Conservation (phyloP, 768 basidiomycete genomes). For the Psilocybe cubensis region DNA sequence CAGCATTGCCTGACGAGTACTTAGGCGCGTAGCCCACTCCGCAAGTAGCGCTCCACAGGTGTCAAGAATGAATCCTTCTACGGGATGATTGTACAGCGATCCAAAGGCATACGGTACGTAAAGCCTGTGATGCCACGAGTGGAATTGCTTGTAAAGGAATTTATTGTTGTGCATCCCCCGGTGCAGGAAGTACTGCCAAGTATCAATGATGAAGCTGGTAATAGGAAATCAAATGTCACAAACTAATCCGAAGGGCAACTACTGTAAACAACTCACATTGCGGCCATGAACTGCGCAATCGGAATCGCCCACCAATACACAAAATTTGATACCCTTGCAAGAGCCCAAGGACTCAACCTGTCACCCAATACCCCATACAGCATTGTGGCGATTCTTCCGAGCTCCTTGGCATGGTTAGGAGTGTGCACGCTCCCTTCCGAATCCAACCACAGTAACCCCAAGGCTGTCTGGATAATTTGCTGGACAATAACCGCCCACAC, state of each 20-base stretch:
- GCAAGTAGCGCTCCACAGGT: constrained; percentile 79
- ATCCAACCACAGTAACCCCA: constrained; percentile 71
- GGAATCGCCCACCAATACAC: constrained; percentile 97
- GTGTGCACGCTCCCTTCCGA: constrained; percentile 38
- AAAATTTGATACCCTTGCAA: constrained; percentile 52
- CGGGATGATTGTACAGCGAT: constrained; percentile 94
- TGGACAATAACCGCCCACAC: constrained; percentile 83
- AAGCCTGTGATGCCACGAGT: constrained; percentile 93
- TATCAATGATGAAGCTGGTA: constrained; percentile 88
- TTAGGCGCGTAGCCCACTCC: constrained; percentile 68
- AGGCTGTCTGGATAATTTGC: constrained; percentile 79
- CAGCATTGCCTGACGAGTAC: constrained; percentile 80
- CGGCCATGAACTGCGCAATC: constrained; percentile 65
- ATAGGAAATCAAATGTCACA: constrained; percentile 7
- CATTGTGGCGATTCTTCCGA: constrained; percentile 46
- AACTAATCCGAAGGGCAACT: background rate
- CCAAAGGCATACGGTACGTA: constrained; percentile 98
- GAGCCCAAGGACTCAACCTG: constrained; percentile 40
- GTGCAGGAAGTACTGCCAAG: constrained; percentile 98
- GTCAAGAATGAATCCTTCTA: constrained; percentile 94
- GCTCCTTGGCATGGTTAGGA: constrained; percentile 42
- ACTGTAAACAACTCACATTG: constrained; percentile 64
- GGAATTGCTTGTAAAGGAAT: constrained; percentile 89
- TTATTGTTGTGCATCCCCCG: constrained; percentile 90
- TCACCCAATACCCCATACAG: constrained; percentile 40